Conservation (phyloP, 2,329 filamentous ascomycete genomes). For the Thielaviopsis euricoi region DNA sequence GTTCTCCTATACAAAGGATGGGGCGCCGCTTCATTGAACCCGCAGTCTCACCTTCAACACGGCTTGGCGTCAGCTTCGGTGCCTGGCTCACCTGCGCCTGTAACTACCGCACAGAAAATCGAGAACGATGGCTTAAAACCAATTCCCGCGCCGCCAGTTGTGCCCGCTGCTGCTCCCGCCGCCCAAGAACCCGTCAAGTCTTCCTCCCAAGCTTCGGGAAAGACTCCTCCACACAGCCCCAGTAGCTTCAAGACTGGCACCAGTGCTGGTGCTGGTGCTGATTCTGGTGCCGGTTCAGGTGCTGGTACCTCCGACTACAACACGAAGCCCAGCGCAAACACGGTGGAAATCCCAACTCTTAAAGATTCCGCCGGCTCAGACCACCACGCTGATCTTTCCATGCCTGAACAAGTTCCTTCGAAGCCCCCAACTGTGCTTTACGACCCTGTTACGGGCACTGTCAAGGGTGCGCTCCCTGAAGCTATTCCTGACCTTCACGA, state of each 20-base stretch:
- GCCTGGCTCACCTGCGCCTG: not conserved
- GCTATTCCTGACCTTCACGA: not conserved
- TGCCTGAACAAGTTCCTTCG: not conserved
- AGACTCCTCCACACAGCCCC: not conserved
- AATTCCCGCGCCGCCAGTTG: not conserved
- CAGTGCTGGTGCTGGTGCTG: not conserved
- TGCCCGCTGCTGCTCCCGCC: not conserved
- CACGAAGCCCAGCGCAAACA: not conserved
- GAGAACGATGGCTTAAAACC: slow-evolving; percentile 1
- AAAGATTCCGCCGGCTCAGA: slow-evolving; percentile 1
- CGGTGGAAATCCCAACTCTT: not conserved
- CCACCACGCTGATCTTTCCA: slow-evolving; percentile 3
- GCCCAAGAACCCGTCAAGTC: slow-evolving; percentile 11
- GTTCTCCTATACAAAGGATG: slow-evolving; percentile 34
- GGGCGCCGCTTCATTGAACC: slow-evolving; percentile 10
- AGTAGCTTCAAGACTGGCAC: not conserved
- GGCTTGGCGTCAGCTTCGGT: not conserved
- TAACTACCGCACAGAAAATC: not conserved
- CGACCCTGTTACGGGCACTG: not conserved
- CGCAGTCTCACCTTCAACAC: not conserved
- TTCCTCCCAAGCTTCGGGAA: slow-evolving; percentile 7
- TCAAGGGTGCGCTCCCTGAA: not conserved
- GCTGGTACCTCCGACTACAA: not conserved
- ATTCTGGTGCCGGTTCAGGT: not conserved
- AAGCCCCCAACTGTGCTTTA: not conserved